These are phyloP conservation scores for Cyberlindnera mississippiensis DNA, from an alignment of 805 yeast genomes.

Conservation along the genomic window DNA sequence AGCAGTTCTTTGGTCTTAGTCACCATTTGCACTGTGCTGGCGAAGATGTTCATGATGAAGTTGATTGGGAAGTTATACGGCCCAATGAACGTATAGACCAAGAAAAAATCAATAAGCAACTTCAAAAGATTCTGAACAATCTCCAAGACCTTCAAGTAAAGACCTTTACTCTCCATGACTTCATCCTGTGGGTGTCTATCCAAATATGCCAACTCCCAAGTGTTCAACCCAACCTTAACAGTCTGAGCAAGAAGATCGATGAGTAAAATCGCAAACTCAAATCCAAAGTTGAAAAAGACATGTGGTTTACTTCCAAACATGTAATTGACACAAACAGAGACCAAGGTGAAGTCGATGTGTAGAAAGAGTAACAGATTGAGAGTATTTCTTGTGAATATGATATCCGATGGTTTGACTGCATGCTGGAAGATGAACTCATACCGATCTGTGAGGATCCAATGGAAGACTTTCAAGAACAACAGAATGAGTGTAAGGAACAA, in stretches of 20 bases:
- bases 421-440: slow-evolving; percentile 46
- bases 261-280: slow-evolving; percentile 66
- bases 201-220: slow-evolving; percentile 53
- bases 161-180: slow-evolving; percentile 67
- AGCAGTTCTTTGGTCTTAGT: slow-evolving; percentile 36
- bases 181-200: slow-evolving; percentile 49
- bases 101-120: slow-evolving; percentile 41
- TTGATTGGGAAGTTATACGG: slow-evolving; percentile 44
- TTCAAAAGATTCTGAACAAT: slow-evolving; percentile 46
- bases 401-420: slow-evolving; percentile 30
- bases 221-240: slow-evolving; percentile 46
- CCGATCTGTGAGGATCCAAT: slow-evolving; percentile 60
- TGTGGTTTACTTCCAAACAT: slow-evolving; percentile 41
- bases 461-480: slow-evolving; percentile 62
- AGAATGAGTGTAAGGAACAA: slow-evolving; percentile 36
- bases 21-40: slow-evolving; percentile 30
- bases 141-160: slow-evolving; percentile 55
- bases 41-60: slow-evolving; percentile 46
- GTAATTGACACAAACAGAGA: slow-evolving; percentile 50
- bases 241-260: slow-evolving; percentile 47
- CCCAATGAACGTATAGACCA: slow-evolving; percentile 42
- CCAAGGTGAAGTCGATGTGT: slow-evolving; percentile 47
- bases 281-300: slow-evolving; percentile 63
- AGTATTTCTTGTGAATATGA: slow-evolving; percentile 38
- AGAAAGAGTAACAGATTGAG: slow-evolving; percentile 43